Evolutionary conservation across 75 land plant genomes (phyloP).

Genomic region (Selaginella moellendorffii): DNA sequence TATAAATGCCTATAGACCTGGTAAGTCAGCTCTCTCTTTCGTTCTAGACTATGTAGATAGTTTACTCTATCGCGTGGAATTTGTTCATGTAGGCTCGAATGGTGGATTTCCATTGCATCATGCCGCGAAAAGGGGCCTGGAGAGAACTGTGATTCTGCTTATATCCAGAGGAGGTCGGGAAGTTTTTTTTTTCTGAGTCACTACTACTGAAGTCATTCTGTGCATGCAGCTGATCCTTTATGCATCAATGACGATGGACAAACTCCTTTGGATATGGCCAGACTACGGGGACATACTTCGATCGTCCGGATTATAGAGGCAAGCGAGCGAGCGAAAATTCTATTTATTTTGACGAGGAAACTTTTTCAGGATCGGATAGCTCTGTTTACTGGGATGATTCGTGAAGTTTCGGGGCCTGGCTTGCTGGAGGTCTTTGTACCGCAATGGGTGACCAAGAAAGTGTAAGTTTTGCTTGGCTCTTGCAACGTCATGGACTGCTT

Average conservation of each 20-base stretch:
- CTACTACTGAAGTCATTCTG: too few species aligned
- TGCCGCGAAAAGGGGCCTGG: constrained; percentile 4
- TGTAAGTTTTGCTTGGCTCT: neutral
- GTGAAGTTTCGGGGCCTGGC: neutral
- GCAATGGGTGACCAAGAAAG: neutral
- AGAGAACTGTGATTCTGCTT: neutral
- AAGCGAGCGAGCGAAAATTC: neutral
- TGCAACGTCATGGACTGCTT: neutral
- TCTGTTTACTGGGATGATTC: neutral
- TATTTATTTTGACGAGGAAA: neutral
- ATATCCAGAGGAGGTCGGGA: constrained; percentile 1
- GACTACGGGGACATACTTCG: constrained; percentile 43
- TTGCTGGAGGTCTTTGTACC: neutral
- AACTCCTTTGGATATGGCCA: constrained; percentile 79
- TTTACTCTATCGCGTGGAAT: too few species aligned
- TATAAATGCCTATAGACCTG: constrained; percentile 72
- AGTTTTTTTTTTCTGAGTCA: too few species aligned
- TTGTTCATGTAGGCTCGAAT: neutral
- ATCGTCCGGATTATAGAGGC: constrained; percentile 91
- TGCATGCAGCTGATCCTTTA: constrained; percentile 69
- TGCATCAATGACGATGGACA: constrained; percentile 59
- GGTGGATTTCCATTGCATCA: constrained; percentile 7
- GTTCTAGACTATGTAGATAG: too few species aligned
- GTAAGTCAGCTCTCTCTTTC: too few species aligned
- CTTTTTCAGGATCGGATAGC: neutral